Percentiles rank a stretch among this genome's conserved stretches.
phyloP scores from a whole-genome alignment of 2,329 filamentous ascomycete species.

The Neofusicoccum sp. region DNA sequence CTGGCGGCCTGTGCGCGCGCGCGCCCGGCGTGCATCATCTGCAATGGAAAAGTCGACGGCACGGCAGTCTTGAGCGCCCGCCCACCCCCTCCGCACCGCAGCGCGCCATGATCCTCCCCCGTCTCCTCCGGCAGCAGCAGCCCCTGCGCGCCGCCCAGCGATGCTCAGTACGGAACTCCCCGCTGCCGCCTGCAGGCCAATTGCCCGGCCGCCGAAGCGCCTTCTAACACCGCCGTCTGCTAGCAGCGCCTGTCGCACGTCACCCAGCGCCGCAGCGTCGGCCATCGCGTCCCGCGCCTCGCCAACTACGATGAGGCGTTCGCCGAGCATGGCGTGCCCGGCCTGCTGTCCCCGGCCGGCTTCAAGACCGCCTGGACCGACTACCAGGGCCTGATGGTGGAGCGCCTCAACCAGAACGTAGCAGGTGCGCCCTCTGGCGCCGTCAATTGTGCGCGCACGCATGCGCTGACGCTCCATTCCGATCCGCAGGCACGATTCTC shows the following conservation, averaged over 20 bases:
- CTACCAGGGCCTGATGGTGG: slow-evolving; percentile 74
- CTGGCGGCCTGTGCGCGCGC: slow-evolving; percentile 2
- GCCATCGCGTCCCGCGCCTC: slow-evolving; percentile 49
- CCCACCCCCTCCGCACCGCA: slow-evolving; percentile 6
- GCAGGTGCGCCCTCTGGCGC: slow-evolving; percentile 60
- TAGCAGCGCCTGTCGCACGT: not conserved
- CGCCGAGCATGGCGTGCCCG: slow-evolving; percentile 61
- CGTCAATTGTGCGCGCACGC: slow-evolving; percentile 6
- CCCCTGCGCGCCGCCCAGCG: slow-evolving; percentile 34
- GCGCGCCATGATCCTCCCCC: slow-evolving; percentile 19
- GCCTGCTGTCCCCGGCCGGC: slow-evolving; percentile 68
- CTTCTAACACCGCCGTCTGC: slow-evolving; percentile 2
- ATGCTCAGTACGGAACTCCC: slow-evolving; percentile 11
- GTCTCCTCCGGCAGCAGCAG: slow-evolving; percentile 8
- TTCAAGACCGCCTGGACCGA: slow-evolving; percentile 80
- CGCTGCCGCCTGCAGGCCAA: slow-evolving; percentile 4
- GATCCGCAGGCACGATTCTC: slow-evolving; percentile 61
- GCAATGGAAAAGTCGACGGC: slow-evolving; percentile 18
- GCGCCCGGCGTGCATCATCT: slow-evolving; percentile 12
- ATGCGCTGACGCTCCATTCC: slow-evolving; percentile 14
- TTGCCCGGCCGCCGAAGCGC: not conserved
- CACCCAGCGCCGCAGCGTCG: slow-evolving; percentile 25
- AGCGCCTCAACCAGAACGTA: slow-evolving; percentile 74
- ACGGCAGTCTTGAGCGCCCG: slow-evolving; percentile 2
- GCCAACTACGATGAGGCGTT: slow-evolving; percentile 48